Conservation (phyloP, 2,329 filamentous ascomycete species). For the Trichoderma sp. region DNA sequence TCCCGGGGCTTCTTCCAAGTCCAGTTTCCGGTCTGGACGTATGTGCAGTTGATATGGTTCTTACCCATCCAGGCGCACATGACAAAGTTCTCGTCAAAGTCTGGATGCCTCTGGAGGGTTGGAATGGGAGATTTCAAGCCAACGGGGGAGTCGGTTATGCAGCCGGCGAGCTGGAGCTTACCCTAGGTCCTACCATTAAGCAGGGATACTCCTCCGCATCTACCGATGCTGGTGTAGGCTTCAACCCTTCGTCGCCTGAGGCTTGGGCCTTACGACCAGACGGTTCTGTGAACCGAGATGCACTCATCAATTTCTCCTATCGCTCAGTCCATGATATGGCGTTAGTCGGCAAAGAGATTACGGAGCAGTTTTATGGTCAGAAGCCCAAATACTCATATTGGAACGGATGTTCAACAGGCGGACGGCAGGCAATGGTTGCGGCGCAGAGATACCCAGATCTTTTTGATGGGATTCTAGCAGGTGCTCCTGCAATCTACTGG, state of each 20-base stretch:
- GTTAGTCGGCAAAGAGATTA: background rate
- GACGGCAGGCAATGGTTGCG: background rate
- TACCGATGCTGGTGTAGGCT: background rate
- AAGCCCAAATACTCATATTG: background rate
- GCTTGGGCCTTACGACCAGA: background rate
- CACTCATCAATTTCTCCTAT: background rate
- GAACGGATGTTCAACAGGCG: background rate
- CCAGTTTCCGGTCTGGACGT: background rate
- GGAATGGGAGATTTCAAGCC: background rate
- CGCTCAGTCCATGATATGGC: background rate
- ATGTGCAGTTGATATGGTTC: background rate
- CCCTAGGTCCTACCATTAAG: background rate
- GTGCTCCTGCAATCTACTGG: background rate
- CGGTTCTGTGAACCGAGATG: background rate
- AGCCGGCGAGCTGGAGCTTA: background rate
- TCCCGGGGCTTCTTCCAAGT: background rate
- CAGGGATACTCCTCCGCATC: background rate
- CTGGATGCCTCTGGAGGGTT: background rate
- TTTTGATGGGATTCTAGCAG: background rate
- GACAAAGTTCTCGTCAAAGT: background rate
- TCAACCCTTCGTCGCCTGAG: background rate
- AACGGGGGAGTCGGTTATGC: background rate
- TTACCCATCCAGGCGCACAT: background rate
- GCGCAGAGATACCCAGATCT: background rate
- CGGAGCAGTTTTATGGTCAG: background rate